Evolutionary conservation across 352 stramenopile genomes (phyloP).

Genomic region (Hyaloperonospora brassicae): DNA sequence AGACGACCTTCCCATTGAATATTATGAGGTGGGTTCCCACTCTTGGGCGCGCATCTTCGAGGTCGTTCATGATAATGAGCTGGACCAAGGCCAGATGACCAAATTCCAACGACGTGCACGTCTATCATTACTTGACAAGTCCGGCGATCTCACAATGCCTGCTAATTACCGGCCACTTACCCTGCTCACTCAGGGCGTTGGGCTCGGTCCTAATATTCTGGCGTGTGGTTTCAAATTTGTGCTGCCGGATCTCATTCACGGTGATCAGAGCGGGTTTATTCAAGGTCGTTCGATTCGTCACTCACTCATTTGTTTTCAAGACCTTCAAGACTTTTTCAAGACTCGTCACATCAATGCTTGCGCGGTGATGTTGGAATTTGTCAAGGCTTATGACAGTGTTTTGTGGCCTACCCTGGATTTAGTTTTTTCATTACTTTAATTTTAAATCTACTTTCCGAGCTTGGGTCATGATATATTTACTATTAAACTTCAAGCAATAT

Average conservation of each 20-base stretch:
- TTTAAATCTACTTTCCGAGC: constrained; percentile 4
- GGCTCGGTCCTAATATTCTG: background rate
- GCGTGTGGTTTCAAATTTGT: background rate
- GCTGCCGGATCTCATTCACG: constrained; percentile 2
- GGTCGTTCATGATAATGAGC: constrained; percentile 7
- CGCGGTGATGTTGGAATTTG: background rate
- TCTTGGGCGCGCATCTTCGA: constrained; percentile 10
- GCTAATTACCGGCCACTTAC: constrained; percentile 10
- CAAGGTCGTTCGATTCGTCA: constrained; percentile 7
- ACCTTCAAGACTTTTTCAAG: background rate
- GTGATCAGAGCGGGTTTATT: constrained; percentile 12
- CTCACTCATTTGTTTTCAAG: constrained; percentile 9
- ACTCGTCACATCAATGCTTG: background rate
- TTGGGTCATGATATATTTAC: constrained; percentile 14
- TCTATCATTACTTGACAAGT: constrained; percentile 7
- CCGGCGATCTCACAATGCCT: background rate
- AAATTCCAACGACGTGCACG: constrained; percentile 5
- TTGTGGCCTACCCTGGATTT: background rate
- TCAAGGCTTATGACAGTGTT: background rate
- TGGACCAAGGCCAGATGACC: background rate
- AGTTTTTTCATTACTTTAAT: background rate
- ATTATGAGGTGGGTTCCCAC: constrained; percentile 10
- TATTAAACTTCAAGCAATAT: constrained; percentile 4
- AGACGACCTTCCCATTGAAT: constrained; percentile 12
- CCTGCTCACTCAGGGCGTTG: constrained; percentile 1